A percentile compares a stretch with the other conserved stretches of the same genome.
These are phyloP conservation scores for Schizothecium vesticola DNA, from an alignment of 495 filamentous ascomycete species.

Conservation along the genomic window DNA sequence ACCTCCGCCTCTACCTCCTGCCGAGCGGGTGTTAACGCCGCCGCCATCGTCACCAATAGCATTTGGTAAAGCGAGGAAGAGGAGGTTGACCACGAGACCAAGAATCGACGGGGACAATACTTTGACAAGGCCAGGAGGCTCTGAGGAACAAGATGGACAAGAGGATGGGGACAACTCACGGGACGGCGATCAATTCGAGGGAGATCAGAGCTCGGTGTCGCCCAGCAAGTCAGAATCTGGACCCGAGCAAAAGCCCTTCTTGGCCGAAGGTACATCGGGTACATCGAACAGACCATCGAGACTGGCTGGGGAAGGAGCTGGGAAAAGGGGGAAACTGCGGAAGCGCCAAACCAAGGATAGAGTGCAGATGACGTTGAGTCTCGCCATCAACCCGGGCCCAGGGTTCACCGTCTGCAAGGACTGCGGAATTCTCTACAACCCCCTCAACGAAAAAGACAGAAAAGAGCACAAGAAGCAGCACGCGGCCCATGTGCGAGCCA, in stretches of 20 bases:
- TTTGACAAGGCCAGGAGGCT: neutral
- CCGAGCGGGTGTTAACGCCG: slow-evolving; percentile 15
- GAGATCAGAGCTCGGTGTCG: neutral
- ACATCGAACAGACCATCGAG: neutral
- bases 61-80: slow-evolving; percentile 16
- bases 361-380: slow-evolving; percentile 41
- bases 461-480: slow-evolving; percentile 40
- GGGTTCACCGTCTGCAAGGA: slow-evolving; percentile 41
- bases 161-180: neutral
- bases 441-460: slow-evolving; percentile 41
- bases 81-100: slow-evolving; percentile 34
- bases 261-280: neutral
- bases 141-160: neutral
- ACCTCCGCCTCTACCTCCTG: slow-evolving; percentile 5
- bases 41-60: slow-evolving; percentile 28
- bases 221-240: neutral
- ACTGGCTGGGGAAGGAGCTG: neutral
- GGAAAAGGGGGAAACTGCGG: slow-evolving; percentile 3
- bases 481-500: slow-evolving; percentile 19
- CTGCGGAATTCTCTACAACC: slow-evolving; percentile 45
- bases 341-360: slow-evolving; percentile 24
- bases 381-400: slow-evolving; percentile 30
- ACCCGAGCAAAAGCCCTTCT: neutral
- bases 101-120: neutral
- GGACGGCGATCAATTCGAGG: neutral